A percentile compares a stretch with the other conserved stretches of the same genome.
These are phyloP conservation scores for Neopestalotiopsis rosae DNA, from an alignment of 2,329 filamentous ascomycete genomes.

Conservation along the genomic window DNA sequence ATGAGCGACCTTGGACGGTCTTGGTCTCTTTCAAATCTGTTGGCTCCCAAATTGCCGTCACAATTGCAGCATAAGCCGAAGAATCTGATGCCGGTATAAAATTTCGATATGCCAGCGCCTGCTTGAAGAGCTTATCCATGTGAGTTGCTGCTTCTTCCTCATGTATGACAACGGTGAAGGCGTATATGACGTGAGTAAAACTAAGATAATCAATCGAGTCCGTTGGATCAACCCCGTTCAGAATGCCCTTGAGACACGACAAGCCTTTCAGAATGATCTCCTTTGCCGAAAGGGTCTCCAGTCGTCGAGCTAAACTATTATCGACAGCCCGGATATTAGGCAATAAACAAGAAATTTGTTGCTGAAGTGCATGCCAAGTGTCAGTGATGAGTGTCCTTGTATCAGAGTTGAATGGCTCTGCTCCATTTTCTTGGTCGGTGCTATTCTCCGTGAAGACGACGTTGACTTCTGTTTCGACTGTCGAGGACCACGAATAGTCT, in stretches of 20 bases:
- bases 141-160: conserved; percentile 43
- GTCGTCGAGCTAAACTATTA: conserved; percentile 48
- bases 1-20: conserved; percentile 26
- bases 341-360: conserved; percentile 51
- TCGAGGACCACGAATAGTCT: conserved; percentile 37
- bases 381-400: conserved; percentile 46
- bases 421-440: conserved; percentile 25
- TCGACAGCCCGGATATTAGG: conserved; percentile 46
- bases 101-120: conserved; percentile 50
- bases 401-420: conserved; percentile 33
- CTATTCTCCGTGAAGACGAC: conserved; percentile 40
- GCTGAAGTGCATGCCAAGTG: conserved; percentile 50
- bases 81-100: conserved; percentile 44
- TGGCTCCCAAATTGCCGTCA: conserved; percentile 55
- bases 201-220: conserved; percentile 53
- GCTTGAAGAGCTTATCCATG: conserved; percentile 49
- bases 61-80: conserved; percentile 48
- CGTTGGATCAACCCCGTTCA: conserved; percentile 42
- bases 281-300: conserved; percentile 44
- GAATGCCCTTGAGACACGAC: conserved; percentile 43
- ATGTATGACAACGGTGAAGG: conserved; percentile 53
- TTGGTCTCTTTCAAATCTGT: conserved; percentile 27
- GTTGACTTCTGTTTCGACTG: conserved; percentile 40
- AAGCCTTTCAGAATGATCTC: conserved; percentile 49
- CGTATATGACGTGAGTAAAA: conserved; percentile 57